Base-by-base conservation (phyloP, 179 eudicot species). In the Heliamphora pulchella region DNA sequence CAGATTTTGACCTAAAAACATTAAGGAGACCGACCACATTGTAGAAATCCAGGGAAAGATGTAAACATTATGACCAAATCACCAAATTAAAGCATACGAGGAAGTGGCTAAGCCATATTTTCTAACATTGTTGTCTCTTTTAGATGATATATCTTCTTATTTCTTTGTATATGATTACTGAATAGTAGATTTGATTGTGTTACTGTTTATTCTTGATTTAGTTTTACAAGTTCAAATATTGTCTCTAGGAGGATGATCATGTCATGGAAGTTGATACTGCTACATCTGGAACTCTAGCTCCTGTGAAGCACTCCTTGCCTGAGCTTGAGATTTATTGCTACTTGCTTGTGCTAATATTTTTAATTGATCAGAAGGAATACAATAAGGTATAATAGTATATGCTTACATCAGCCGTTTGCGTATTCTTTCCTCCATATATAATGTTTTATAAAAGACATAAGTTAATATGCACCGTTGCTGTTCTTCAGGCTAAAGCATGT, bases 221-320 rank as follows among this genome's bases (percentile, higher is more conserved):
- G 31, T 43, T 74, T 80, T 20, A 50, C n/a, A 18, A 51, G 53
- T 63, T 58, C 63, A 54, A 17, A 73, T 41, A 54, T 75, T 85
- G 61, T 44, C 80, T 80, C 5, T 80, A 93, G 97, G 95, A 84
- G 77, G 89, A 91, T 83, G 92, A 89, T 39, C 90, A 91, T 66
- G 94, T 90, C 62, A 95, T 93, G 97, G 97, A 95, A 85, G 93
- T 95, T 78, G 97, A 95, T 75, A 90, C 91, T 69, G 94, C 92
- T 70, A 85, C 92, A 72, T 91, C 97, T 78, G 87, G 87, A 31
- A 81, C 87, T 63, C 91, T 89, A 86, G 81, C 84, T 71, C 87
- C 93, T 43, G 88, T 86, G 48, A 95, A 93, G 84, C 92, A 93
- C 81, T 80, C 86, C 46, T 80, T 89, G 77, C 96, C 95, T 1